Percentiles rank a stretch among this genome's conserved stretches.
Conservation (phyloP, 352 stramenopile genomes). For the Peronosclerospora sorghi region DNA sequence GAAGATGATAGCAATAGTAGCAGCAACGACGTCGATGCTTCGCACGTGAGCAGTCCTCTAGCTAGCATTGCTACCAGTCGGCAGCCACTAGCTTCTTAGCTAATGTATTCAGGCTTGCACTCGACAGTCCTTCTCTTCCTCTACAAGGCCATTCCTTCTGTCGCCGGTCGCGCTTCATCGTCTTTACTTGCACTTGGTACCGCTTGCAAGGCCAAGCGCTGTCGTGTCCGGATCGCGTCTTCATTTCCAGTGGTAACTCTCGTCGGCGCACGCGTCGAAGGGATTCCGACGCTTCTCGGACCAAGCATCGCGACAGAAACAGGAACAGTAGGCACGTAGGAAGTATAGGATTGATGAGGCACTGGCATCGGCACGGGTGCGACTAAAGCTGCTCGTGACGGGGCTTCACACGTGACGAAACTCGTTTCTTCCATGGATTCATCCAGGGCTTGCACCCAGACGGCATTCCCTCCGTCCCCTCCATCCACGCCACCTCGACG, state of each 20-base stretch:
- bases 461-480: constrained; percentile 17
- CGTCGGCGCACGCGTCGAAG: background rate
- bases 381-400: constrained; percentile 30
- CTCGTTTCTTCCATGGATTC: constrained; percentile 60
- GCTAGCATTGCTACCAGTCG: constrained; percentile 8
- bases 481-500: constrained; percentile 55
- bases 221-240: constrained; percentile 10
- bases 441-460: constrained; percentile 54
- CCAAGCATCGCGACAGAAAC: constrained; percentile 4
- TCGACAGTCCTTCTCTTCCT: background rate
- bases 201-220: constrained; percentile 20
- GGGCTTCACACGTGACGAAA: constrained; percentile 41
- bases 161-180: constrained; percentile 35
- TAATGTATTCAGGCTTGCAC: background rate
- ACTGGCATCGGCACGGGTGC: constrained; percentile 20
- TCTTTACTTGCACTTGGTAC: constrained; percentile 27
- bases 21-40: constrained; percentile 6
- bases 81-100: constrained; percentile 4
- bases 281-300: background rate
- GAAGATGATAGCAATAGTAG: constrained; percentile 10
- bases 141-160: constrained; percentile 18
- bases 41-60: constrained; percentile 1
- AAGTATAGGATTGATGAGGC: constrained; percentile 4
- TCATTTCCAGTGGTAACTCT: constrained; percentile 11
- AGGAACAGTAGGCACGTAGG: constrained; percentile 6